These are phyloP conservation scores for Lasiodiplodia gonubiensis DNA, from an alignment of 2,329 filamentous ascomycete species.

Conservation along the genomic window DNA sequence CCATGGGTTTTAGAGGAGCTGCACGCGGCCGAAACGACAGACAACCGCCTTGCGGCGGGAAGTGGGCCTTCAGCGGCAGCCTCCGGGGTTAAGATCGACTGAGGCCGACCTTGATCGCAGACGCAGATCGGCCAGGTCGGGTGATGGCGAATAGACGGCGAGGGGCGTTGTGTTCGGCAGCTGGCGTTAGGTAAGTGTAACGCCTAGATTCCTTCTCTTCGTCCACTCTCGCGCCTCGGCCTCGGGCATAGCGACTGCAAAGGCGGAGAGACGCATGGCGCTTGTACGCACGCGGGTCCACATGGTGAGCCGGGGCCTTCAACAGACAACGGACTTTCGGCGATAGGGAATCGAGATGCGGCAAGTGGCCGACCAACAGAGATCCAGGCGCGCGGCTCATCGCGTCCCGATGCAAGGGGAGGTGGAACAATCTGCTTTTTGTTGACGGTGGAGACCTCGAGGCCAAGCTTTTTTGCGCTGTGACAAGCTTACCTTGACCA, in stretches of 20 bases:
- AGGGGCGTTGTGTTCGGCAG: background rate
- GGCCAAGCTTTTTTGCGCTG: background rate
- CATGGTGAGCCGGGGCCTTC: no score
- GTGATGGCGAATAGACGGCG: no score
- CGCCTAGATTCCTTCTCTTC: background rate
- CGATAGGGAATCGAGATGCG: background rate
- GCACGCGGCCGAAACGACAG: background rate
- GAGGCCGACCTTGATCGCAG: background rate
- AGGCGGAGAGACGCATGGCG: background rate
- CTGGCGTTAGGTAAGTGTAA: constrained; percentile 5
- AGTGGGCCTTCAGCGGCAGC: background rate
- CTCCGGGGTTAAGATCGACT: constrained; percentile 3
- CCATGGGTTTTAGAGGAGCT: background rate
- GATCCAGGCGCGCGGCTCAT: background rate
- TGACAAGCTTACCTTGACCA: background rate
- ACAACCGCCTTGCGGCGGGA: background rate
- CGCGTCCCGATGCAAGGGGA: background rate
- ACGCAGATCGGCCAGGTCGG: constrained; percentile 2
- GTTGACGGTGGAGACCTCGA: background rate
- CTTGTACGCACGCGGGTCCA: no score
- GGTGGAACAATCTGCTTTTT: background rate
- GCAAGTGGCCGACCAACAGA: background rate
- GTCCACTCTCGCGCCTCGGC: background rate
- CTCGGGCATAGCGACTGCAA: background rate
- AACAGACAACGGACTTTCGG: background rate